Evolutionary conservation across 805 yeast species (phyloP), one percentile per base, ranked within the genome.

Genomic region (Sugiyamaella mastotermitis): DNA sequence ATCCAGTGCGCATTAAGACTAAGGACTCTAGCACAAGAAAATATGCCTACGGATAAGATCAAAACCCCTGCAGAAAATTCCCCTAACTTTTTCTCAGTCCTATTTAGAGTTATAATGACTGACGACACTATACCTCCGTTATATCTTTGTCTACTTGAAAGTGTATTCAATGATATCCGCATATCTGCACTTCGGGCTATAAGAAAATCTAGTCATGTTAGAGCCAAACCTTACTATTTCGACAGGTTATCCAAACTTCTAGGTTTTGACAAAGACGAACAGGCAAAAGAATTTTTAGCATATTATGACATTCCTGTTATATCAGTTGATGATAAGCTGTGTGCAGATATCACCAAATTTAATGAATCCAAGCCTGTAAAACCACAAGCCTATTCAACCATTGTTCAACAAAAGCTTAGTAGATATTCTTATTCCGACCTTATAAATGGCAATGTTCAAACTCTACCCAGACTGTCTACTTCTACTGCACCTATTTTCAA

Each of bases 161-260:
- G 79, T 2, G 87, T 83, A 49, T 76, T 85, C 53, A 83, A 82
- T 50, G 90, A 86, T 41, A 66, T 87, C 3, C 61, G 97, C 31
- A 78, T 82, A 47, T 76, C 76, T 50, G 87, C 90, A 0, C 55
- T 90, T 40, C 76, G 74, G 49, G 64, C 85, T 0, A 65, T 92
- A 64, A 63, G 82, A 3, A 65, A 74, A 41, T 64, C 87, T 0
- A 71, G 76, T 41, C 94, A 88, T 52, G 69, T 78, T 2, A 80
- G 76, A 41, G 79, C 85, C 2, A 81, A 76, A 49, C 80, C 86
- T 1, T 74, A 80, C 43, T 66, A 78, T 3, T 67, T 75, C 0
- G 50, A 53, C 1, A 56, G 70, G 7, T 57, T 88, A 11, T 56
- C 61, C 14, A 56, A 61, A 1, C 56, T 76, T 46, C 65, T 92